phyloP scores from a whole-genome alignment of 495 filamentous ascomycete species.

The Eremomyces bilateralis region DNA sequence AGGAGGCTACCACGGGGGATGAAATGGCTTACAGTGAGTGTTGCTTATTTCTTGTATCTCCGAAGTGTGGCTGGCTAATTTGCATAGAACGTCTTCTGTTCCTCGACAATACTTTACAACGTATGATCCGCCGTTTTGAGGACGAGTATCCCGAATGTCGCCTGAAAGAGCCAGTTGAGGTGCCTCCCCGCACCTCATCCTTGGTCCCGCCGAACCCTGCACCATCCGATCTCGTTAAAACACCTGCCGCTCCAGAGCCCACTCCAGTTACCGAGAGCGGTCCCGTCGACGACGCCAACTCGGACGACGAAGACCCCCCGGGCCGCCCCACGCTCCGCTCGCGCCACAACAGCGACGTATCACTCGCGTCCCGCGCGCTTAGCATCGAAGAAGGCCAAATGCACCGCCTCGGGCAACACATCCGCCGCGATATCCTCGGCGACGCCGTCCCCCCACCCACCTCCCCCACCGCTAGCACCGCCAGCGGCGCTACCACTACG shows the following conservation, averaged over 20 bases:
- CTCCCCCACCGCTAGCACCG: no score
- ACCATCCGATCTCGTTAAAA: neutral
- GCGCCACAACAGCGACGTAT: slow-evolving; percentile 57
- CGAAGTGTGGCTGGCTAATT: slow-evolving; percentile 3
- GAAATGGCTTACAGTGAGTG: slow-evolving; percentile 58
- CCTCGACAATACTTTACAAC: slow-evolving; percentile 68
- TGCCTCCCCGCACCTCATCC: slow-evolving; percentile 19
- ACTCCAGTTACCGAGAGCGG: slow-evolving; percentile 4
- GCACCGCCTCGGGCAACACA: slow-evolving; percentile 61
- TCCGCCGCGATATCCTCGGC: slow-evolving; percentile 44
- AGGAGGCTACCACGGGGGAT: slow-evolving; percentile 44
- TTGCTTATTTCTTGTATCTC: neutral
- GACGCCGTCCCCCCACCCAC: slow-evolving; percentile 4
- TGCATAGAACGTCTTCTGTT: slow-evolving; percentile 56
- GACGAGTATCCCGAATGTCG: slow-evolving; percentile 86
- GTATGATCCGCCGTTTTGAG: slow-evolving; percentile 88
- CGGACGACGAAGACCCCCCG: slow-evolving; percentile 13
- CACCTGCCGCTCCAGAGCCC: neutral
- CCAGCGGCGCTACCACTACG: no score
- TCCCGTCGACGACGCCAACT: slow-evolving; percentile 5
- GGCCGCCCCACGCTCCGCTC: slow-evolving; percentile 22
- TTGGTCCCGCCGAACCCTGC: slow-evolving; percentile 8
- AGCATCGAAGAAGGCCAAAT: slow-evolving; percentile 77
- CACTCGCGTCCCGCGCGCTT: slow-evolving; percentile 54
- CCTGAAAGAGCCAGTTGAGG: slow-evolving; percentile 16